phyloP scores from a whole-genome alignment of 306 rosid species.

The Cyclanthera cordifolia region DNA sequence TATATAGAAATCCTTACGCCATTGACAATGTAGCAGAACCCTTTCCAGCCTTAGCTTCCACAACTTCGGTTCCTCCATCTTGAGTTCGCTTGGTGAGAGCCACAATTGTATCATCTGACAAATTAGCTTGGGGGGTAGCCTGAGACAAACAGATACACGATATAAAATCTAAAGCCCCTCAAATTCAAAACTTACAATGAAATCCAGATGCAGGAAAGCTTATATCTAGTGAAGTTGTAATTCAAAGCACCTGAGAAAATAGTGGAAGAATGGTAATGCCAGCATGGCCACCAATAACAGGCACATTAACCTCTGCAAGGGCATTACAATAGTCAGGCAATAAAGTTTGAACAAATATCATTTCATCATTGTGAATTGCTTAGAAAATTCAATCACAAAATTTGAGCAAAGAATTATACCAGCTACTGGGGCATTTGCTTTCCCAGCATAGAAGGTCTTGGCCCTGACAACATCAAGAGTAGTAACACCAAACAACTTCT shows the following conservation, averaged over 20 bases:
- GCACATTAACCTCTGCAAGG: constrained; percentile 82
- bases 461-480: constrained; percentile 98
- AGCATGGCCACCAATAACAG: constrained; percentile 97
- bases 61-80: constrained; percentile 98
- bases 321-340: constrained; percentile 11
- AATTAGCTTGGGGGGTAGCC: constrained; percentile 81
- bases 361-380: neutral
- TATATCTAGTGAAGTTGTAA: neutral
- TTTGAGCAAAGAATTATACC: constrained; percentile 31
- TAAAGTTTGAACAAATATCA: neutral
- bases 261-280: constrained; percentile 91
- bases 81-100: constrained; percentile 93
- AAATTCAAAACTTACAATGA: constrained; percentile 5
- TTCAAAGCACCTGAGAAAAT: constrained; percentile 66
- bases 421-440: constrained; percentile 74
- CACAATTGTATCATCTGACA: constrained; percentile 41
- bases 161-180: constrained; percentile 4
- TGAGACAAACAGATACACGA: constrained; percentile 16
- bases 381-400: neutral
- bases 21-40: constrained; percentile 96
- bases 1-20: constrained; percentile 60
- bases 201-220: constrained; percentile 4
- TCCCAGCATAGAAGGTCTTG: constrained; percentile 90
- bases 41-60: constrained; percentile 98
- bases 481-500: constrained; percentile 84